Evolutionary conservation across 176 grass and related monocot genomes (phyloP).

Genomic region (Elaeis guineensis): DNA sequence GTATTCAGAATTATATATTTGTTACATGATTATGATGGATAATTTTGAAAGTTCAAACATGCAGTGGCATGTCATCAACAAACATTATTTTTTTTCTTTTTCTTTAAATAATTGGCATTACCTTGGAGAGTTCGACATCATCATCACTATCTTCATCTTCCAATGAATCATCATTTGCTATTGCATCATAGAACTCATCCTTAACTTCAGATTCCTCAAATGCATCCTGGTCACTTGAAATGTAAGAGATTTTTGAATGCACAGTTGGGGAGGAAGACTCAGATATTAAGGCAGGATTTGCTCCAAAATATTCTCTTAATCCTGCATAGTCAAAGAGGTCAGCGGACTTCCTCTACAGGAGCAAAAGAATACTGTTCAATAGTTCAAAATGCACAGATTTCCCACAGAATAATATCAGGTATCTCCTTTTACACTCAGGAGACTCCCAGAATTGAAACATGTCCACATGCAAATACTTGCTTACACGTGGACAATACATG

Average conservation of each 20-base stretch:
- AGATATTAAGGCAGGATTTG: slow-evolving; percentile 60
- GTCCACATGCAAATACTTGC: too few relatives aligned
- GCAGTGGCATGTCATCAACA: too few relatives aligned
- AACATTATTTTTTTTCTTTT: too few relatives aligned
- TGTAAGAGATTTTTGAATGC: slow-evolving; percentile 38
- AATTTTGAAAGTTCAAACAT: too few relatives aligned
- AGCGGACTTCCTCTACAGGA: background rate
- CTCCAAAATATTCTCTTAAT: slow-evolving; percentile 85
- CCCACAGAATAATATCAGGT: too few relatives aligned
- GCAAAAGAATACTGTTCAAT: too few relatives aligned
- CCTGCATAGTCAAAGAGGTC: slow-evolving; percentile 31
- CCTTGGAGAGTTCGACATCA: slow-evolving; percentile 29
- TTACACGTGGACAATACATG: too few relatives aligned
- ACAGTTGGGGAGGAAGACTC: slow-evolving; percentile 48
- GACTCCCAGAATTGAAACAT: too few relatives aligned
- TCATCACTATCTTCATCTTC: slow-evolving; percentile 76
- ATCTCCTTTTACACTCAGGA: too few relatives aligned
- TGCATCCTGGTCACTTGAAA: slow-evolving; percentile 43
- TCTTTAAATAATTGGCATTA: slow-evolving; percentile 3
- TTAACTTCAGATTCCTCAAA: slow-evolving; percentile 53
- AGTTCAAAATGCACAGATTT: too few relatives aligned
- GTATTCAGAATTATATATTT: background rate
- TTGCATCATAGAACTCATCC: slow-evolving; percentile 95
- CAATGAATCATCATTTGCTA: slow-evolving; percentile 37
- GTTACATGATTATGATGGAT: too few relatives aligned